These are phyloP conservation scores for Russula virescens DNA, from an alignment of 768 basidiomycete species.

Conservation along the genomic window DNA sequence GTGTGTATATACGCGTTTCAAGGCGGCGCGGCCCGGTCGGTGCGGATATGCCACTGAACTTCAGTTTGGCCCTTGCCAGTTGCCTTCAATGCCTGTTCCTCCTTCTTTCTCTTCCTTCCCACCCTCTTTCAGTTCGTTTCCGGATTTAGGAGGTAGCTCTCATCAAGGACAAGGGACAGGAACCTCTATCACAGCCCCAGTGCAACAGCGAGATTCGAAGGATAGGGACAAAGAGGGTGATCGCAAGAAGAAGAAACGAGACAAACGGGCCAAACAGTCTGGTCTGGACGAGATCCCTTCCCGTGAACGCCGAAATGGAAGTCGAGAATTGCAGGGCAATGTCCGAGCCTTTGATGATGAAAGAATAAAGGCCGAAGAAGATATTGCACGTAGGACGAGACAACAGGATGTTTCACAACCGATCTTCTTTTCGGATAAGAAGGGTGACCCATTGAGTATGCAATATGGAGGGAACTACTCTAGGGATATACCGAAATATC, in stretches of 20 bases:
- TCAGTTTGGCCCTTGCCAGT: not conserved
- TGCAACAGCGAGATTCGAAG: conserved; percentile 22
- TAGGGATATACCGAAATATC: conserved; percentile 22
- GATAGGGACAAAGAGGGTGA: conserved; percentile 29
- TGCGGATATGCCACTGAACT: not conserved
- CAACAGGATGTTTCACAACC: conserved; percentile 29
- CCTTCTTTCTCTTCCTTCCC: conserved; percentile 60
- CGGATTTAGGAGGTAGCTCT: conserved; percentile 47
- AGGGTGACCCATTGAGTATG: conserved; percentile 22
- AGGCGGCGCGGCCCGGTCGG: not conserved
- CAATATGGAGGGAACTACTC: conserved; percentile 21
- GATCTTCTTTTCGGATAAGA: conserved; percentile 52
- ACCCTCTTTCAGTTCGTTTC: conserved; percentile 66
- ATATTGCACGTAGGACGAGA: conserved; percentile 29
- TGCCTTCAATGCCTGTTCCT: conserved; percentile 37
- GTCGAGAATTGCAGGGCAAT: conserved; percentile 3
- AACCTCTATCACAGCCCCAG: conserved; percentile 11
- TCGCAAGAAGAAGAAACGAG: conserved; percentile 28
- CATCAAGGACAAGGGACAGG: conserved; percentile 28
- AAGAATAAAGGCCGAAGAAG: conserved; percentile 33
- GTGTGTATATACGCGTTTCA: not conserved
- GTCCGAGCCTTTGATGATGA: conserved; percentile 29
- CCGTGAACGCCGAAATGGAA: conserved; percentile 27
- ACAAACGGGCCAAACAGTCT: conserved; percentile 9
- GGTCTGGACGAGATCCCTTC: conserved; percentile 15